A percentile compares a stretch with the other conserved stretches of the same genome.
phyloP scores from a whole-genome alignment of 257 asterid species.

The Penstemon newberryi region DNA sequence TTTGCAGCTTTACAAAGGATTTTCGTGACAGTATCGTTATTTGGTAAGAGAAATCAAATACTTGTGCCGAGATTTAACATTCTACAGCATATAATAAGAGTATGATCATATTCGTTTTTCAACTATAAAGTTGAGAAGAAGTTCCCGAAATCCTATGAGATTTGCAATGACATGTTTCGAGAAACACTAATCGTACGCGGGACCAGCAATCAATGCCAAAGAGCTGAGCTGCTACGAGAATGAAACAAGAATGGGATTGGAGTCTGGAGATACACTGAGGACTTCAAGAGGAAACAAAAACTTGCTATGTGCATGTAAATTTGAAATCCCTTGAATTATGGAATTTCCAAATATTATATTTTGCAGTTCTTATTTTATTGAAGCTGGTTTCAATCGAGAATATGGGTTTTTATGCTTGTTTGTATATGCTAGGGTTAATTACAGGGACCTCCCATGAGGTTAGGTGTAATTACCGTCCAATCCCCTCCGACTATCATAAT shows the following conservation, averaged over 20 bases:
- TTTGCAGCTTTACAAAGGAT: background rate
- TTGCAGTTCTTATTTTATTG: background rate
- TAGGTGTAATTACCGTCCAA: no score
- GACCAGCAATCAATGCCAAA: background rate
- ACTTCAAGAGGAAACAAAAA: background rate
- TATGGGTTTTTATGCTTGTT: background rate
- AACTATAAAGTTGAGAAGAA: no score
- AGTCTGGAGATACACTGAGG: background rate
- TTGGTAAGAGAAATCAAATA: no score
- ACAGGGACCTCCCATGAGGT: no score
- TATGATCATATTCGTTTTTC: no score
- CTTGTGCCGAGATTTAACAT: no score
- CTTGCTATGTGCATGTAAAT: background rate
- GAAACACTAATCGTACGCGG: background rate
- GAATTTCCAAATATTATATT: background rate
- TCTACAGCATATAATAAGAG: no score
- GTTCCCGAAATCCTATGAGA: no score
- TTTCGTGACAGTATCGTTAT: background rate
- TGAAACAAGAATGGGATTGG: background rate
- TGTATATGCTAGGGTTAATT: background rate
- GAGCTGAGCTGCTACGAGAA: background rate
- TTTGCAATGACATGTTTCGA: no score
- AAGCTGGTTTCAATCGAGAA: background rate
- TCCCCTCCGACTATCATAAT: no score
- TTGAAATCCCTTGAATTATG: background rate